Percentiles rank a stretch among this genome's conserved stretches.
These are phyloP conservation scores for Cryptococcus sp. DNA, from an alignment of 1,284 basidiomycete genomes.

Conservation along the genomic window DNA sequence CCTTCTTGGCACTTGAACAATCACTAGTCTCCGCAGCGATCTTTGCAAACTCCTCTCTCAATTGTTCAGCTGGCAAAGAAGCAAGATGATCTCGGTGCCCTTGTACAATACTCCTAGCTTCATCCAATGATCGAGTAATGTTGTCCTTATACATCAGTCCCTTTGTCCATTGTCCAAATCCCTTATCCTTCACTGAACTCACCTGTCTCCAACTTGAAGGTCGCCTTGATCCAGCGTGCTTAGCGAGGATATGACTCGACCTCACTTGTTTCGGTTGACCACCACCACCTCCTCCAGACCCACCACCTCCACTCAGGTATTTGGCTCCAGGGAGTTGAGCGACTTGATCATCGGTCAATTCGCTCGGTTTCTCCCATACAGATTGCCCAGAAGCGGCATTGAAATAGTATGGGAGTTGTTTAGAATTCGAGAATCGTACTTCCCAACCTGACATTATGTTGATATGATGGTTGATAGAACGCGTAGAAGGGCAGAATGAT, in stretches of 20 bases:
- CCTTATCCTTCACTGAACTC: no score
- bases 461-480: no score
- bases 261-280: slow-evolving; percentile 59
- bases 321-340: slow-evolving; percentile 64
- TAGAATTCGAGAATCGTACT: slow-evolving; percentile 75
- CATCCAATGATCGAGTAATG: slow-evolving; percentile 85
- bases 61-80: slow-evolving; percentile 48
- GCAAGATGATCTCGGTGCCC: slow-evolving; percentile 51
- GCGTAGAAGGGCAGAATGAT: no score
- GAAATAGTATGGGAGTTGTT: slow-evolving; percentile 83
- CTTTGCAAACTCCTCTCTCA: slow-evolving; percentile 62
- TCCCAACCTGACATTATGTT: slow-evolving; percentile 57
- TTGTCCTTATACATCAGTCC: slow-evolving; percentile 53
- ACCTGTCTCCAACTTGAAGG: slow-evolving; percentile 92
- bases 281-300: slow-evolving; percentile 5
- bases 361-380: slow-evolving; percentile 74
- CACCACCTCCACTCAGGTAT: slow-evolving; percentile 45
- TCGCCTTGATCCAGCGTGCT: slow-evolving; percentile 80
- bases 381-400: slow-evolving; percentile 68
- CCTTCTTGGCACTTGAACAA: slow-evolving; percentile 74
- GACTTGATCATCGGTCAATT: slow-evolving; percentile 62
- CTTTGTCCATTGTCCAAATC: no score
- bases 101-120: slow-evolving; percentile 74
- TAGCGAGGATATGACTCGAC: slow-evolving; percentile 91
- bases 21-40: slow-evolving; percentile 75